Base-by-base conservation (phyloP, 2,329 filamentous ascomycete genomes). In the Nemania sp. region DNA sequence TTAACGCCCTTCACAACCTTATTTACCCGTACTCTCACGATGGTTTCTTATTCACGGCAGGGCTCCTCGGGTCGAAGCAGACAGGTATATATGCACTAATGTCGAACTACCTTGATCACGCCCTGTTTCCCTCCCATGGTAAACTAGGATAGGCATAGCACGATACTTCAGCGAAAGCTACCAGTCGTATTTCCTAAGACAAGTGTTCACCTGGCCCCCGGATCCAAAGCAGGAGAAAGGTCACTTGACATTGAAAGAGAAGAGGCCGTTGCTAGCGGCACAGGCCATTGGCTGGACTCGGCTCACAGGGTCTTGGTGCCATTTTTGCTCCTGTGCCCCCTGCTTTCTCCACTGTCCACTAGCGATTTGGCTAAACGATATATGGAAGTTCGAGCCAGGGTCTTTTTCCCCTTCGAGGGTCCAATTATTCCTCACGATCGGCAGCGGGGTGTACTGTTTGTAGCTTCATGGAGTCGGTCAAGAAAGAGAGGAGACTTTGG, bases 191-290 rank as follows among this genome's bases (percentile, higher is more conserved):
- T 62, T 56, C 24, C 41, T 22, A 56, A 67, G 41, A 67, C 64
- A 64, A 54, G 55, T 49, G 62, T 49, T 62, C 62, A 65, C 62
- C 63, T 65, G 62, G 66, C 57, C 57, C 35, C 41, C 27, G 51
- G 26, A 51, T 26, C 67, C 62, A 59, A 66, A 63, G 67, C 22
- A 57, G 63, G 63, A 66, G 47, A 63, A 32, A 27, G 67, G 67
- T 69, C 67, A 69, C 54, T 69, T 66, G 67, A 69, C 67, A 69
- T 59, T 22, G 38, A 26, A 61, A 47, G 49, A 56, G 45, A 51
- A 62, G 41, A 54, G 61, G 57, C 66, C 62, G 66, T 68, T 66
- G 29, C 38, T 58, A 66, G 67, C 59, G 59, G 63, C 54, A 49
- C 54, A n/a, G 20, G 38, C 38, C 47, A 69, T 69, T 69, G 67